Evolutionary conservation across 768 basidiomycete genomes (phyloP).

Genomic region (Tricholoma furcatifolium): DNA sequence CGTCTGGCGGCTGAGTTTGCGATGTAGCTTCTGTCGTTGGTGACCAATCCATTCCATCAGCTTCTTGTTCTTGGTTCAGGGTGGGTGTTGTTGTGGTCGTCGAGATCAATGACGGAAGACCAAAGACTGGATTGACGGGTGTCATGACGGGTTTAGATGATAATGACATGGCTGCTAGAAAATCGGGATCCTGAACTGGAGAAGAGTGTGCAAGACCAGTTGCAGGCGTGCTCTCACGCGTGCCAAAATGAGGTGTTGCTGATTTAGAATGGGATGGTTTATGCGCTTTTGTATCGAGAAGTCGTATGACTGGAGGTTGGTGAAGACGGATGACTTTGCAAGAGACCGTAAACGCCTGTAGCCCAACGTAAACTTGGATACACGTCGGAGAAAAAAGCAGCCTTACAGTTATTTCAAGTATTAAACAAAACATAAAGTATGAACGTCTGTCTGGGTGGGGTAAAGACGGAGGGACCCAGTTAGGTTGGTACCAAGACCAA

Average conservation of each 20-base stretch:
- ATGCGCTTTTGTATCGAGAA: constrained; percentile 57
- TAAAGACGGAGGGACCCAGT: constrained; percentile 36
- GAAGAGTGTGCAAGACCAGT: constrained; percentile 13
- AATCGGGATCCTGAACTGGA: constrained; percentile 48
- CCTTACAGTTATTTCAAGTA: constrained; percentile 54
- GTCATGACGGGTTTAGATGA: constrained; percentile 61
- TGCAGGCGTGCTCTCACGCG: constrained; percentile 17
- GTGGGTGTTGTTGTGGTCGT: constrained; percentile 22
- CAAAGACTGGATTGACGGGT: constrained; percentile 59
- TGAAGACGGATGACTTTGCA: constrained; percentile 59
- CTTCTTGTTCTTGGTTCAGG: constrained; percentile 32
- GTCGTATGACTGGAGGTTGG: constrained; percentile 68
- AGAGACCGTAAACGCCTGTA: constrained; percentile 52
- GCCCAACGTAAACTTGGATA: background rate
- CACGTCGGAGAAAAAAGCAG: constrained; percentile 2
- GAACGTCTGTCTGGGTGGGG: constrained; percentile 33
- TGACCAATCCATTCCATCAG: constrained; percentile 60
- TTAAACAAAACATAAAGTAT: constrained; percentile 47
- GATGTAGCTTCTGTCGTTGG: constrained; percentile 44
- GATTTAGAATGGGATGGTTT: constrained; percentile 39
- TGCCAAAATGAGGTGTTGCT: constrained; percentile 37
- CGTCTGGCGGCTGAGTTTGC: constrained; percentile 20
- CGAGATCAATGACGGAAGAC: constrained; percentile 58
- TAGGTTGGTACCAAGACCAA: constrained; percentile 38
- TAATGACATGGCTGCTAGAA: constrained; percentile 60